Evolutionary conservation across 1,139 yeast genomes (phyloP).

Genomic region (Candida buenavistaensis): DNA sequence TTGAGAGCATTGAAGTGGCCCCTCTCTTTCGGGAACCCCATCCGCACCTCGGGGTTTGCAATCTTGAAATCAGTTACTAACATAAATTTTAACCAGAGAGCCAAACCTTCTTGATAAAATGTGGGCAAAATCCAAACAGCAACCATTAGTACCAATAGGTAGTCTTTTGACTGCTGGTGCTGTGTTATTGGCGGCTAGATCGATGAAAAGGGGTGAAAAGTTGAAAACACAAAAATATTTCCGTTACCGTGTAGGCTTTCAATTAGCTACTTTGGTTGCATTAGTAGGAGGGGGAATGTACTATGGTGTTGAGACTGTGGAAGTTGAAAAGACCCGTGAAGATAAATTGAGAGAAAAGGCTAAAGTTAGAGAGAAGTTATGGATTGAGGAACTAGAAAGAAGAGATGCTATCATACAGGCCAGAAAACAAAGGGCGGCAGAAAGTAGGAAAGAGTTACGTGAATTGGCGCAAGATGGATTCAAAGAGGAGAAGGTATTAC

Average conservation of each 20-base stretch:
- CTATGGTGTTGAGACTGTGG: conserved; percentile 49
- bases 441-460: conserved; percentile 37
- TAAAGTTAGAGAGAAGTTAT: conserved; percentile 74
- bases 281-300: conserved; percentile 75
- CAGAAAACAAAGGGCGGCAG: conserved; percentile 51
- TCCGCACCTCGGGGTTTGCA: conserved; percentile 9
- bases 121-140: conserved; percentile 55
- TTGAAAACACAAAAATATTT: conserved; percentile 81
- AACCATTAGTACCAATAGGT: conserved; percentile 83
- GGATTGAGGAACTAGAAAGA: conserved; percentile 90
- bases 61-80: conserved; percentile 1
- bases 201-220: conserved; percentile 71
- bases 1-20: not conserved
- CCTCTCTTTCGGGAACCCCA: no score
- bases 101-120: conserved; percentile 32
- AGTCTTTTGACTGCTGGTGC: conserved; percentile 79
- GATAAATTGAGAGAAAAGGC: conserved; percentile 73
- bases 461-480: conserved; percentile 45
- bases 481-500: no score
- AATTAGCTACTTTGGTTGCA: conserved; percentile 78
- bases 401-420: conserved; percentile 73
- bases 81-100: conserved; percentile 19
- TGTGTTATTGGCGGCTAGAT: conserved; percentile 72
- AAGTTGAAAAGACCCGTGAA: conserved; percentile 53
- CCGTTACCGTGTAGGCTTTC: conserved; percentile 86